Percentiles rank a stretch among this genome's conserved stretches.
phyloP scores from a whole-genome alignment of 2,329 filamentous ascomycete species.

The Aspergillus aculeatinus region DNA sequence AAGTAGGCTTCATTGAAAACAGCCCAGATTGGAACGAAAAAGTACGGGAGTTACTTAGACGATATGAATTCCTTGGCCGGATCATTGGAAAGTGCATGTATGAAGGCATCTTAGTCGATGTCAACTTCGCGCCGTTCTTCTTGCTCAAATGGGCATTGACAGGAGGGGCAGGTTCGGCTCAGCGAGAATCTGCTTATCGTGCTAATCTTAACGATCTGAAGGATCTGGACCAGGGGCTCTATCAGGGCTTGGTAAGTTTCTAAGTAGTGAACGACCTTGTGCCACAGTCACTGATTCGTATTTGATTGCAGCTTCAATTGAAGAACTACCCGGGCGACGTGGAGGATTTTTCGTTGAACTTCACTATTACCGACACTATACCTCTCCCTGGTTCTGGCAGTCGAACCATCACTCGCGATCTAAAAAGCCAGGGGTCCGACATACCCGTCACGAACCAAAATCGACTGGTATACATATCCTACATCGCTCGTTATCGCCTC shows the following conservation, averaged over 20 bases:
- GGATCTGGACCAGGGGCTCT: slow-evolving; percentile 86
- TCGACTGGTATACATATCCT: slow-evolving; percentile 88
- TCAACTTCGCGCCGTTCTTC: slow-evolving; percentile 93
- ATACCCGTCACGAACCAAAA: slow-evolving; percentile 86
- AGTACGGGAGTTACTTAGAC: slow-evolving; percentile 63
- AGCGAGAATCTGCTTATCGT: slow-evolving; percentile 72
- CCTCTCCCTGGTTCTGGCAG: slow-evolving; percentile 52
- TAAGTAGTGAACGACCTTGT: background rate
- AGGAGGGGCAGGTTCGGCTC: slow-evolving; percentile 61
- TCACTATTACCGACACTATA: slow-evolving; percentile 77
- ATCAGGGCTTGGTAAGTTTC: slow-evolving; percentile 70
- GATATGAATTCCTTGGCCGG: slow-evolving; percentile 88
- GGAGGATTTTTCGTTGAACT: slow-evolving; percentile 77
- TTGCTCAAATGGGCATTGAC: slow-evolving; percentile 89
- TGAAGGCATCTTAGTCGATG: slow-evolving; percentile 91
- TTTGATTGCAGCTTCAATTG: slow-evolving; percentile 53
- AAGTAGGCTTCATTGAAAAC: slow-evolving; percentile 52
- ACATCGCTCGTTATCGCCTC: slow-evolving; percentile 83
- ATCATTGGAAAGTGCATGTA: slow-evolving; percentile 96
- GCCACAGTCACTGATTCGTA: slow-evolving; percentile 2
- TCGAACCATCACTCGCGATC: slow-evolving; percentile 68
- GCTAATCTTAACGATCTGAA: slow-evolving; percentile 93
- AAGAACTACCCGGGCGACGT: slow-evolving; percentile 86
- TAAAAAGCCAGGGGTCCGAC: slow-evolving; percentile 74
- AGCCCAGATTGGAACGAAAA: slow-evolving; percentile 58